A percentile compares a stretch with the other conserved stretches of the same genome.
Evolutionary conservation across 129 eudicot species (phyloP).

Genomic region (Chrysanthemum makinoi): DNA sequence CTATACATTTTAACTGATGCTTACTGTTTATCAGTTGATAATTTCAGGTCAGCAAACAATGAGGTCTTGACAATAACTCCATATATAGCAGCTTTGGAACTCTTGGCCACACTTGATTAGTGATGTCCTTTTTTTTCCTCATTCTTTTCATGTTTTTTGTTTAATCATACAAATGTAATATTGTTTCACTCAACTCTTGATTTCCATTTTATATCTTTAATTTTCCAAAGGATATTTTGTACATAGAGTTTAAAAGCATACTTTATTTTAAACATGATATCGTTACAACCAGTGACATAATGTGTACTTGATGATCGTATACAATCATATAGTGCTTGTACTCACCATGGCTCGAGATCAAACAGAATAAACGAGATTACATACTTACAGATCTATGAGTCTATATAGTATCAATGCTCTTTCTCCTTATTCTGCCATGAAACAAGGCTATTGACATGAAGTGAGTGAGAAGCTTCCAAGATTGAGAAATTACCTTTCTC

Average conservation of each 20-base stretch:
- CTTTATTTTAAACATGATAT: neutral
- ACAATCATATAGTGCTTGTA: too few species aligned
- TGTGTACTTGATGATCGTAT: too few species aligned
- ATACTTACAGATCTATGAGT: neutral
- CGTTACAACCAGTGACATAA: too few species aligned
- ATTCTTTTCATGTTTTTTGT: constrained; percentile 4
- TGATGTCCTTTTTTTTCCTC: neutral
- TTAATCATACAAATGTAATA: constrained; percentile 28
- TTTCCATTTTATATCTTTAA: neutral
- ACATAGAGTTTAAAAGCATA: neutral
- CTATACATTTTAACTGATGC: neutral
- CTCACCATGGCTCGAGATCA: neutral
- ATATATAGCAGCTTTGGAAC: constrained; percentile 10
- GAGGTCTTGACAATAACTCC: constrained; percentile 6
- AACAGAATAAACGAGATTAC: too few species aligned
- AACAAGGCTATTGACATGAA: constrained; percentile 61
- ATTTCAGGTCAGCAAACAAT: constrained; percentile 9
- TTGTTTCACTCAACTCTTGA: neutral
- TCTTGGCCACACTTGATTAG: neutral
- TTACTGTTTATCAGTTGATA: neutral
- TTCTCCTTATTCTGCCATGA: constrained; percentile 35
- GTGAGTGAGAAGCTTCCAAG: neutral
- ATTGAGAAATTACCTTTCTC: constrained; percentile 1
- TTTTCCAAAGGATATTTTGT: neutral
- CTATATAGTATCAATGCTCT: neutral